Base-by-base conservation (phyloP, 306 rosid genomes). In the Abrus precatorius region DNA sequence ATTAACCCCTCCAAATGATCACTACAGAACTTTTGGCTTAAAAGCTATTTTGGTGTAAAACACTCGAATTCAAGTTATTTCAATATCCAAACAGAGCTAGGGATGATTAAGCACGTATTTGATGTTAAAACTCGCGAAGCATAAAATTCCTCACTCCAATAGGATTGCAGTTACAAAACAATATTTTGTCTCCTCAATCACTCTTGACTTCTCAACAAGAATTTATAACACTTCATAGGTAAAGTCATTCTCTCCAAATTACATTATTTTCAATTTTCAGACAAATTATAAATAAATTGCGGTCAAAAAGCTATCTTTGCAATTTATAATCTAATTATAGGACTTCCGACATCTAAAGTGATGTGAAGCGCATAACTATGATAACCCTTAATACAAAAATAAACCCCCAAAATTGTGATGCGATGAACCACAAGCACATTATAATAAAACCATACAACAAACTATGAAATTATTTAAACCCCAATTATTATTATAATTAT, bases 21-120 rank as follows among this genome's bases (percentile, higher is more conserved):
- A 44, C 34, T 27, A 47, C 20, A 45, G 10, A 68, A 45, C 56
- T 68, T 68, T 29, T 68, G 56, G 74, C 74, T 28, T 45, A 28
- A 44, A 43, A 68, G 20, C 47, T 4, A 60, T 4, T 38, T 30
- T 47, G 34, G 71, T 60, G 49, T 48, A 12, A 75, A 30, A 74
- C 9, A 28, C 75, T 44, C 14, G 6, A 80, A 78, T 38, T 55
- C 45, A 83, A 55, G 29, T 55, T 34, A 43, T 20, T 73, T 52
- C 28, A 41, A 5, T 38, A 66, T 29, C 65, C 81, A 43, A 54
- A 72, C 36, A 53, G 32, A 57, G 13, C 2, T 7, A 27, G 11
- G 28, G 32, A 28, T 5, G 13, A 72, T 36, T 36, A 61, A 76
- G 49, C 80, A 75, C 5, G 14, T 1, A 45, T 4, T 45, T 11